Conservation (phyloP, 495 filamentous ascomycete genomes). For the Penicillium bovifimosum region DNA sequence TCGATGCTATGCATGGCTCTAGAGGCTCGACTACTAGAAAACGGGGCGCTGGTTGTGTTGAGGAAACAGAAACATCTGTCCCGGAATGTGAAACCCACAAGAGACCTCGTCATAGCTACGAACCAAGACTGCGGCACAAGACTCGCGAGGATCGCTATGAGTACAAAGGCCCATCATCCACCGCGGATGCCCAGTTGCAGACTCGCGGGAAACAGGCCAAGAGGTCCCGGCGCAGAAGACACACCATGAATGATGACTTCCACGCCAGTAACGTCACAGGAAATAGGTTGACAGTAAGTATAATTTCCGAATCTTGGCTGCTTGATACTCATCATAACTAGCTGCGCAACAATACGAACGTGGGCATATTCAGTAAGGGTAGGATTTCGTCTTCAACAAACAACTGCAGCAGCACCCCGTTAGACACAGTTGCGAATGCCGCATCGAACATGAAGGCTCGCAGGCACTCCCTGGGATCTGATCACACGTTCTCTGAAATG, state of each 20-base stretch:
- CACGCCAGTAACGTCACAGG: conserved; percentile 56
- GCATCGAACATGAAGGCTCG: neutral
- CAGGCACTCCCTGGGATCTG: conserved; percentile 45
- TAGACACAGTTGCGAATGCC: neutral
- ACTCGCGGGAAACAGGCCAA: conserved; percentile 35
- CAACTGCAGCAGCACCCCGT: conserved; percentile 22
- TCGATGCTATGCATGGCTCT: neutral
- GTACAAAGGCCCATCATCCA: conserved; percentile 25
- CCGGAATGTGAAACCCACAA: neutral
- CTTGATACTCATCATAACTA: conserved; percentile 23
- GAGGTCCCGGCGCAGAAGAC: conserved; percentile 31
- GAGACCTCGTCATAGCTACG: conserved; percentile 32
- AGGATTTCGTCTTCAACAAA: conserved; percentile 54
- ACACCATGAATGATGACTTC: conserved; percentile 56
- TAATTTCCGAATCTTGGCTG: conserved; percentile 10
- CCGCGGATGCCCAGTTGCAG: conserved; percentile 18
- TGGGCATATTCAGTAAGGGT: conserved; percentile 69
- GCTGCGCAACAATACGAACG: conserved; percentile 43
- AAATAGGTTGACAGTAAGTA: conserved; percentile 58
- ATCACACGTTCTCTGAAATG: conserved; percentile 65
- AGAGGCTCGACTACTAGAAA: neutral
- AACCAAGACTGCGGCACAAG: conserved; percentile 56
- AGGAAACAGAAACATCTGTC: neutral
- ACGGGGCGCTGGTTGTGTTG: neutral
- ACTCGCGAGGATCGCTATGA: conserved; percentile 53